Evolutionary conservation across 768 basidiomycete species (phyloP), one percentile per base, ranked within the genome.

Genomic region (Leccinum broughii): DNA sequence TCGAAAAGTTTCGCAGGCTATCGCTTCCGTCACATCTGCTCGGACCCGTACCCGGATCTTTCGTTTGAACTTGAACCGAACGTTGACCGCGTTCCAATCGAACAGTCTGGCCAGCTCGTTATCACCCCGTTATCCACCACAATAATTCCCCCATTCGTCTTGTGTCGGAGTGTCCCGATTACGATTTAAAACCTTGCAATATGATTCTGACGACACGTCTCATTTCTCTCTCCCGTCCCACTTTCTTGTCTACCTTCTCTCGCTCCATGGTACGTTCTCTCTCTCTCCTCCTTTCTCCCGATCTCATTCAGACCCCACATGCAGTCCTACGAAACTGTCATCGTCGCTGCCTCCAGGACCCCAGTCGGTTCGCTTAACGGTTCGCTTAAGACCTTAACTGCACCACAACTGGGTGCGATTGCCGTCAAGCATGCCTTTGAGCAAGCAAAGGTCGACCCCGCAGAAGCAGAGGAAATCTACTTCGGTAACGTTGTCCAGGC

Each of bases 401-500:
- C 96, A 14, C 86, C 93, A 55, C 89, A 99, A 73, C 90, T 99
- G 58, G 97, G 97, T 67, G 76, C 84, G 34, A 79, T 88, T 57
- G 97, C 93, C 46, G 83, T 98, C 72, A 98, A 95, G 76, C 90
- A 91, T 73, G 97, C 95, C 20, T 82, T 98, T 59, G 83, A 86
- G 63, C 84, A 89, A 57, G 87, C 88, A 51, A 85, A 88, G 56
- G 83, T 98, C 70, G 85, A 89, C 67, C 90, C 95, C 17, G 82
- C 87, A 1, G 72, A 84, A 60, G 88, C 93, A n/a, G 95, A 98
- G 76, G 97, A 99, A 78, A 81, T 98, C 68, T 98, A 90, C 83
- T 90, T 98, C 71, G 97, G 97, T 65, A 95, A 99, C 72, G 97
- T 99, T 70, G 86, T 98, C 58, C 96, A 98, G 77, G 97, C 94